A percentile compares a stretch with the other conserved stretches of the same genome.
phyloP scores from a whole-genome alignment of 371 early-diverging fungal species.

The Blastocladiella emersonii region DNA sequence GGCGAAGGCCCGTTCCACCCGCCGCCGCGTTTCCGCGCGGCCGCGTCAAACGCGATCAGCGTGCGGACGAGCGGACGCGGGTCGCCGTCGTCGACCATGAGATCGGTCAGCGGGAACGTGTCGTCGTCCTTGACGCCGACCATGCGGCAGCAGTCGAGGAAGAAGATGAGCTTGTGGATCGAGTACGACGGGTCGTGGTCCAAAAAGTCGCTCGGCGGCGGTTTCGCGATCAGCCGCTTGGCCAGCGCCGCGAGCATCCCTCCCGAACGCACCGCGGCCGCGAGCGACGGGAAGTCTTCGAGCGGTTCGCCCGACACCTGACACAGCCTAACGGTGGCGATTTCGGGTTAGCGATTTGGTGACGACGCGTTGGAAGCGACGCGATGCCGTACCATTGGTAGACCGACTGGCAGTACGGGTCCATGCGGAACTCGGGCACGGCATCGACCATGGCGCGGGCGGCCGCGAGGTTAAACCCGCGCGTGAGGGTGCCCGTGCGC shows the following conservation, averaged over 20 bases:
- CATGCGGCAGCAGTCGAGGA: slow-evolving; percentile 3
- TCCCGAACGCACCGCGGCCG: background rate
- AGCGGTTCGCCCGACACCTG: background rate
- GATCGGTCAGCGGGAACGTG: slow-evolving; percentile 4
- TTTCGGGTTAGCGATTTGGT: too few species aligned
- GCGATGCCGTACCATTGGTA: background rate
- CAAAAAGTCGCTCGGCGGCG: background rate
- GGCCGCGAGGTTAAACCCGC: background rate
- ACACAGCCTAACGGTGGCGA: background rate
- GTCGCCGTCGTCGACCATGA: slow-evolving; percentile 4
- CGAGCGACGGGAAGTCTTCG: background rate
- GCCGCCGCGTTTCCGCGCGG: background rate
- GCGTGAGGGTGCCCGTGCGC: background rate
- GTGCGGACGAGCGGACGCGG: background rate
- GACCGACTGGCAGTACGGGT: background rate
- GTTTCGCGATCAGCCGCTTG: background rate
- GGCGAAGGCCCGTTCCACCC: background rate
- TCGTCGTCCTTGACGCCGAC: background rate
- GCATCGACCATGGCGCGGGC: background rate
- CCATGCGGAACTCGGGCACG: background rate
- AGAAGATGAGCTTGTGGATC: slow-evolving; percentile 4
- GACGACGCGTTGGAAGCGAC: too few species aligned
- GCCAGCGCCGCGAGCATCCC: background rate
- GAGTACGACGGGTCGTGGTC: background rate
- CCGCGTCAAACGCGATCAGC: background rate